Conservation (phyloP, 495 filamentous ascomycete genomes). For the Neurospora sp. region DNA sequence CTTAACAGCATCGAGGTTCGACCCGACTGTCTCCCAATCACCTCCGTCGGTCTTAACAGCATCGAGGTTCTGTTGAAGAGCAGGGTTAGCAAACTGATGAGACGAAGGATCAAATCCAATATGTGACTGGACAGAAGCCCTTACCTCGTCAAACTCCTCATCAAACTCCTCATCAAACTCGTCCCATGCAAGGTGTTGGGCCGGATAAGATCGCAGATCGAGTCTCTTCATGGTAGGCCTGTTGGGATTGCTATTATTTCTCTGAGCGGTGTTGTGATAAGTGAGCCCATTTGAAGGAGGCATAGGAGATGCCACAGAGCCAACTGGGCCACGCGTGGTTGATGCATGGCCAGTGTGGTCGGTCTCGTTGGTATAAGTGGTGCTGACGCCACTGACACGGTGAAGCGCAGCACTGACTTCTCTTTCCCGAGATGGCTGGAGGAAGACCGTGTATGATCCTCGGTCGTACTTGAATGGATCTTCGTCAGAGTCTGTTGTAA, state of each 20-base stretch:
- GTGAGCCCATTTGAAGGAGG: not conserved
- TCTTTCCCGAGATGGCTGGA: constrained; percentile 16
- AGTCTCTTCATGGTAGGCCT: constrained; percentile 3
- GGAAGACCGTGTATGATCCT: constrained; percentile 10
- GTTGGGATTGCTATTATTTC: constrained; percentile 2
- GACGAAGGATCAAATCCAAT: not conserved
- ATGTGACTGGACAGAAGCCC: not conserved
- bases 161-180: constrained; percentile 9
- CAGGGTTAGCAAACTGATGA: not conserved
- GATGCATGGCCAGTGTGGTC: not conserved
- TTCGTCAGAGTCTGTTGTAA: constrained; percentile 16
- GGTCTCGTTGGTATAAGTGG: constrained; percentile 1
- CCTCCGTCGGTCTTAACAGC: constrained; percentile 11
- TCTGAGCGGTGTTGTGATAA: not conserved
- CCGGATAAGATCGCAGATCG: constrained; percentile 5
- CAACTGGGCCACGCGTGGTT: not conserved
- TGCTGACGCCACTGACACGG: constrained; percentile 5
- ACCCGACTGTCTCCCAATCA: constrained; percentile 21
- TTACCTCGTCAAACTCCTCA: constrained; percentile 16
- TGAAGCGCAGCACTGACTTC: constrained; percentile 20
- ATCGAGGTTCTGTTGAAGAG: constrained; percentile 6
- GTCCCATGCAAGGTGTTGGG: not conserved
- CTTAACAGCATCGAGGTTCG: constrained; percentile 6
- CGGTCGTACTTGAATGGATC: constrained; percentile 26
- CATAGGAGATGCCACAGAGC: constrained; percentile 1